phyloP scores from a whole-genome alignment of 1,284 basidiomycete genomes.

The Moesziomyces globuligerus region DNA sequence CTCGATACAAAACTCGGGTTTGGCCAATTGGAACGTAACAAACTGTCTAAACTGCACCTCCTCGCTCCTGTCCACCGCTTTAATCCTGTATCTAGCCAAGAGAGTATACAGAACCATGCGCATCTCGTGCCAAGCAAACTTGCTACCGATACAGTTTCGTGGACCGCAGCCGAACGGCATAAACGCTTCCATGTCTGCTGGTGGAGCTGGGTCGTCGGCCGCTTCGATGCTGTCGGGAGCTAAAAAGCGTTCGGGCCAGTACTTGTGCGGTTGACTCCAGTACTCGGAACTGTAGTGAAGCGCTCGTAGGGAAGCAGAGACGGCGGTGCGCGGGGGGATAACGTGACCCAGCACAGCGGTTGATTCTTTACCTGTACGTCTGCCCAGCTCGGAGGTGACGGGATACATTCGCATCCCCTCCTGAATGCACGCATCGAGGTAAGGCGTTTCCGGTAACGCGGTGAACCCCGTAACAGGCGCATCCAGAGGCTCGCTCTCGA shows the following conservation, averaged over 20 bases:
- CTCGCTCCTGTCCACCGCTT: slow-evolving; percentile 8
- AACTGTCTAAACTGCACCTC: slow-evolving; percentile 17
- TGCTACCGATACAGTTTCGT: slow-evolving; percentile 11
- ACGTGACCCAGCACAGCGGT: slow-evolving; percentile 7
- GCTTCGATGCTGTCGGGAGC: too few species aligned
- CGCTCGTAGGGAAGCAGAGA: slow-evolving; percentile 10
- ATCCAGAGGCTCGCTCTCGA: slow-evolving; percentile 5
- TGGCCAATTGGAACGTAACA: slow-evolving; percentile 15
- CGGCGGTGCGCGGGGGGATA: slow-evolving; percentile 14
- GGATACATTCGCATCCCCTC: slow-evolving; percentile 20
- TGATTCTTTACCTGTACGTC: slow-evolving; percentile 6
- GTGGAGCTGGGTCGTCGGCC: neutral
- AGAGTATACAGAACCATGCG: slow-evolving; percentile 13
- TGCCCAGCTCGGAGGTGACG: slow-evolving; percentile 9
- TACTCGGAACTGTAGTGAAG: slow-evolving; percentile 10
- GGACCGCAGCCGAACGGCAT: slow-evolving; percentile 17
- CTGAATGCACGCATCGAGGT: slow-evolving; percentile 17
- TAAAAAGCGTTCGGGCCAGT: slow-evolving; percentile 14
- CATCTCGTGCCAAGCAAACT: slow-evolving; percentile 21
- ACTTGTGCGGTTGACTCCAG: slow-evolving; percentile 11
- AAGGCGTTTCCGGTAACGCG: slow-evolving; percentile 6
- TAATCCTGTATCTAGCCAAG: slow-evolving; percentile 2
- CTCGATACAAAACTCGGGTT: slow-evolving; percentile 4
- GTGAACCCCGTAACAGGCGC: slow-evolving; percentile 1
- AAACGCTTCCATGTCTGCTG: slow-evolving; percentile 14